Base-by-base conservation (phyloP, 1,139 yeast species). In the Diutina catenulata region DNA sequence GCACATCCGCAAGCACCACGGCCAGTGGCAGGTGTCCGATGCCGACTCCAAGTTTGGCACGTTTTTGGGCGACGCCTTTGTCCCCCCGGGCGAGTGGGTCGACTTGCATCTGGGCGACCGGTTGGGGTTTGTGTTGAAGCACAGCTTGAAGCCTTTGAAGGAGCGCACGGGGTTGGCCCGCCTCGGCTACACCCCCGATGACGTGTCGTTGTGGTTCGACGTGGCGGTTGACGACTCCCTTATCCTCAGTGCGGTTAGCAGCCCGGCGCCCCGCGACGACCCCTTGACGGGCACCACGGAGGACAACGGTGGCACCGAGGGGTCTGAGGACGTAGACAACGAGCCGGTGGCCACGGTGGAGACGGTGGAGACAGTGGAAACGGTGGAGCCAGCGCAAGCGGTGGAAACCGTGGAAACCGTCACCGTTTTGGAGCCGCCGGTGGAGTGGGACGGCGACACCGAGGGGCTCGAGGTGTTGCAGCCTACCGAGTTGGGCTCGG, bases 41-140 rank as follows among this genome's bases (percentile, higher is more conserved):
- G 43, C 44, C 11, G 45, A 45, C 10, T 63, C 69, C 5, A 63
- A 67, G 23, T 66, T 64, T 48, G 72, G 72, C 1, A 65, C 71
- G 5, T 46, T 62, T 14, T 40, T 62, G 37, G 60, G 63, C 42
- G 49, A 51, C 18, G 38, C 49, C 5, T 55, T 52, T 32, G 45
- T 63, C 20, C 33, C 47, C 5, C 56, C 61, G 1, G 47, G 45
- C 10, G 38, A 38, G 13, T 47, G 52, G 48, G 13, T 15, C 15
- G 15, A 3, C 15, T 44, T 64, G 24, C 26, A 35, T 8, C 40
- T 49, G 36, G 55, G 55, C 14, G 66, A 62, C 42, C 28, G 26
- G 2, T 44, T 46, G 10, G 46, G 46, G 8, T 43, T 44, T 19
- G 43, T 43, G 13, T 36, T 43, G 22, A 39, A 40, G 33, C 36